Evolutionary conservation across 768 basidiomycete genomes (phyloP).

Genomic region (Tylopilus sp.): DNA sequence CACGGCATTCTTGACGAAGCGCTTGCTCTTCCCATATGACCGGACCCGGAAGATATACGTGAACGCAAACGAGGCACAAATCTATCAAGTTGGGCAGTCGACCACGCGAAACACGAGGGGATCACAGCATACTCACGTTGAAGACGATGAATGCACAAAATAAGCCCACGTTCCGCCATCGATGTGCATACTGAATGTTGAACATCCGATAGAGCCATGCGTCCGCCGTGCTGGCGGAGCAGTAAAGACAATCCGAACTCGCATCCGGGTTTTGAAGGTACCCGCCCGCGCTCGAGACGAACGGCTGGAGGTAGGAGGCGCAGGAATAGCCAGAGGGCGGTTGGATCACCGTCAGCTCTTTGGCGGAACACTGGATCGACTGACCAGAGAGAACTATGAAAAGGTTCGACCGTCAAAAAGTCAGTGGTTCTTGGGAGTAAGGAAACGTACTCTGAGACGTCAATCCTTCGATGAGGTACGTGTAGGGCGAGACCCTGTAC

Average conservation of each 20-base stretch:
- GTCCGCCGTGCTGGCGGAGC: constrained; percentile 57
- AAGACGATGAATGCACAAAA: constrained; percentile 42
- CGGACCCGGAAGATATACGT: constrained; percentile 58
- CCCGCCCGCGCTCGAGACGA: constrained; percentile 41
- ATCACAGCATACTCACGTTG: constrained; percentile 48
- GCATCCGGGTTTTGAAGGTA: constrained; percentile 44
- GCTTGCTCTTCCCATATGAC: constrained; percentile 15
- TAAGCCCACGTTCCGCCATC: constrained; percentile 48
- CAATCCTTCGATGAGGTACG: constrained; percentile 53
- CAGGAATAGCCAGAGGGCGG: constrained; percentile 49
- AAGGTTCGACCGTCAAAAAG: neutral
- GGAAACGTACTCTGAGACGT: constrained; percentile 43
- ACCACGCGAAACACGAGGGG: neutral
- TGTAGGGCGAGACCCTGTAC: constrained; percentile 54
- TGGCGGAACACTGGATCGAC: constrained; percentile 50
- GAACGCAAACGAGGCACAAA: constrained; percentile 43
- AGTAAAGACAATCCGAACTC: constrained; percentile 46
- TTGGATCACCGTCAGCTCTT: constrained; percentile 57
- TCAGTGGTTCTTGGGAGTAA: no score
- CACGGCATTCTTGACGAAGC: neutral
- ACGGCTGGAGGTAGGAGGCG: constrained; percentile 41
- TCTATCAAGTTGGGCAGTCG: constrained; percentile 30
- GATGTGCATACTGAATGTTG: constrained; percentile 55
- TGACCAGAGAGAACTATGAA: constrained; percentile 45
- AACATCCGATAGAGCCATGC: constrained; percentile 43